These are phyloP conservation scores for Dalbergia cultrata DNA, from an alignment of 306 rosid genomes.

Conservation along the genomic window DNA sequence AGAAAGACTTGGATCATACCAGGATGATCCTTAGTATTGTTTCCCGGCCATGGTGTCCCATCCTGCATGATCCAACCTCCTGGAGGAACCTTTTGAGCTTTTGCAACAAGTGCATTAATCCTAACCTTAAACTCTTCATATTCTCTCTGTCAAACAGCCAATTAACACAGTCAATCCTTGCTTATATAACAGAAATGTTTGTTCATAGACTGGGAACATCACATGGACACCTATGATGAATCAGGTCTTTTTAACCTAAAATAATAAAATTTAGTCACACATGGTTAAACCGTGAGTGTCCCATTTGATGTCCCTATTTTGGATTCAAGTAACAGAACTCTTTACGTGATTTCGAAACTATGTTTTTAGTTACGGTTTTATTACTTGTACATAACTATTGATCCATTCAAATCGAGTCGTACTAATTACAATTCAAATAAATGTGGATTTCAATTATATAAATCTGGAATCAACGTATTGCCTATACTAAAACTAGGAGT, in stretches of 20 bases:
- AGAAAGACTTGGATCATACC: conserved; percentile 99
- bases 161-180: conserved; percentile 4
- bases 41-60: conserved; percentile 99
- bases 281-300: too few relatives aligned
- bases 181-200: neutral
- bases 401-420: neutral
- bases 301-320: too few relatives aligned
- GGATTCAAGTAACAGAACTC: too few relatives aligned
- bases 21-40: conserved; percentile 95
- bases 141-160: conserved; percentile 76
- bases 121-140: conserved; percentile 96
- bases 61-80: conserved; percentile 99
- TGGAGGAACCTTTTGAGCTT: conserved; percentile 83
- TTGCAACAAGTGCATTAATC: conserved; percentile 90
- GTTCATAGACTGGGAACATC: too few relatives aligned
- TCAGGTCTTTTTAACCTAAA: too few relatives aligned
- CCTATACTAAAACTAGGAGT: too few relatives aligned
- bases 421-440: too few relatives aligned
- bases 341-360: neutral
- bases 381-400: too few relatives aligned
- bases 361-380: neutral
- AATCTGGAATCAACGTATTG: too few relatives aligned
- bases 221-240: too few relatives aligned
- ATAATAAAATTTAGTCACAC: too few relatives aligned
- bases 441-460: neutral